These are phyloP conservation scores for Nakaseomyces uthaithaninus DNA, from an alignment of 1,139 yeast genomes.

Conservation along the genomic window DNA sequence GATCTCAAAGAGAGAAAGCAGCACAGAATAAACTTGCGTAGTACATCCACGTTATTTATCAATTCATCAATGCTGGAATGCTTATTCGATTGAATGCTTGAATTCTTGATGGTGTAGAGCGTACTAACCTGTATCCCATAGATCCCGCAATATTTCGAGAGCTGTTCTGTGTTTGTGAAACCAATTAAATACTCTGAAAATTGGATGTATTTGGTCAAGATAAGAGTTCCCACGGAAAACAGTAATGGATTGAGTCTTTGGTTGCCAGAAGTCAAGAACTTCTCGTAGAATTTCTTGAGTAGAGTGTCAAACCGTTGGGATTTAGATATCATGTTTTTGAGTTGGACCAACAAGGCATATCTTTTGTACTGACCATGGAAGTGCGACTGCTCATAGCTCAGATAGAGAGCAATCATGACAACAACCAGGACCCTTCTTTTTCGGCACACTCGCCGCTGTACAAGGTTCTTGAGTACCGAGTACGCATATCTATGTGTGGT, in stretches of 20 bases:
- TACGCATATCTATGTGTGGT: neutral
- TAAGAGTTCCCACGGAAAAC: neutral
- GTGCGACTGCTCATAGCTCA: slow-evolving; percentile 2
- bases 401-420: neutral
- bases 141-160: slow-evolving; percentile 3
- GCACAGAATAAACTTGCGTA: slow-evolving; percentile 2
- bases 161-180: slow-evolving; percentile 2
- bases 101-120: neutral
- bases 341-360: neutral
- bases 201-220: neutral
- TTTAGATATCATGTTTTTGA: neutral
- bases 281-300: neutral
- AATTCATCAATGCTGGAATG: neutral
- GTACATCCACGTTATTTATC: neutral
- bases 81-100: neutral
- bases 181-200: neutral
- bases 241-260: neutral
- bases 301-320: slow-evolving; percentile 1
- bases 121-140: neutral
- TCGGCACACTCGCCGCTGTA: neutral
- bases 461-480: neutral
- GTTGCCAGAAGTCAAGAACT: neutral
- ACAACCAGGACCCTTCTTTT: neutral
- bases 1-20: neutral
- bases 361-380: slow-evolving; percentile 5